phyloP scores from a whole-genome alignment of 768 basidiomycete species.

The Suillus hirtellus region DNA sequence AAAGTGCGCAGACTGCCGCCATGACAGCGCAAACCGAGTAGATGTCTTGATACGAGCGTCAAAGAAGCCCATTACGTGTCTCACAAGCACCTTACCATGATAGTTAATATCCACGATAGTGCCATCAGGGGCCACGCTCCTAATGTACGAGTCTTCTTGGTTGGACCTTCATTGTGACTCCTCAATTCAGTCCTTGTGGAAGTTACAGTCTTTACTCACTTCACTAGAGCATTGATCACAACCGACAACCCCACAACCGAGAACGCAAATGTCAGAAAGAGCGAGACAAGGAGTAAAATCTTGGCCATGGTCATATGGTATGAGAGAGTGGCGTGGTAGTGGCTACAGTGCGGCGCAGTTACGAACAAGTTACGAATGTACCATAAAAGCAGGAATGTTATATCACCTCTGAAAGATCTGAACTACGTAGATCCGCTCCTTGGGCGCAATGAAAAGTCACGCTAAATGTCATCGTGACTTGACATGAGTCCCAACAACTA shows the following conservation, averaged over 20 bases:
- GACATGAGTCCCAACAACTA: background rate
- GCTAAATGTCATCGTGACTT: background rate
- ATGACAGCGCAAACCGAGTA: conserved; percentile 36
- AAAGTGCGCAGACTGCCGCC: conserved; percentile 33
- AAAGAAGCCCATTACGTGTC: background rate
- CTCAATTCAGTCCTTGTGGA: background rate
- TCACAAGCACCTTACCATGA: background rate
- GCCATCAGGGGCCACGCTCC: background rate
- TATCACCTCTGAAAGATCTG: background rate
- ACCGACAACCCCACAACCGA: conserved; percentile 17
- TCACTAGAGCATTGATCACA: conserved; percentile 13
- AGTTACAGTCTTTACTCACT: conserved; percentile 9
- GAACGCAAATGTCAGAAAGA: conserved; percentile 33
- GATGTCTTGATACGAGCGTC: conserved; percentile 32
- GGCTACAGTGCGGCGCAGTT: background rate
- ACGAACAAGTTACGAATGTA: background rate
- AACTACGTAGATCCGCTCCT: background rate
- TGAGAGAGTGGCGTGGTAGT: background rate
- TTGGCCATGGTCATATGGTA: background rate
- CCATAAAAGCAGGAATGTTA: background rate
- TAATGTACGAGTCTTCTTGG: conserved; percentile 7
- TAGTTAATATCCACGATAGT: conserved; percentile 3
- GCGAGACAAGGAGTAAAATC: conserved; percentile 16
- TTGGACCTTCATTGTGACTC: conserved; percentile 7
- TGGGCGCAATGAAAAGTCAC: conserved; percentile 2